A percentile compares a stretch with the other conserved stretches of the same genome.
Evolutionary conservation across 306 rosid genomes (phyloP).

Genomic region (Citrullus colocynthis): DNA sequence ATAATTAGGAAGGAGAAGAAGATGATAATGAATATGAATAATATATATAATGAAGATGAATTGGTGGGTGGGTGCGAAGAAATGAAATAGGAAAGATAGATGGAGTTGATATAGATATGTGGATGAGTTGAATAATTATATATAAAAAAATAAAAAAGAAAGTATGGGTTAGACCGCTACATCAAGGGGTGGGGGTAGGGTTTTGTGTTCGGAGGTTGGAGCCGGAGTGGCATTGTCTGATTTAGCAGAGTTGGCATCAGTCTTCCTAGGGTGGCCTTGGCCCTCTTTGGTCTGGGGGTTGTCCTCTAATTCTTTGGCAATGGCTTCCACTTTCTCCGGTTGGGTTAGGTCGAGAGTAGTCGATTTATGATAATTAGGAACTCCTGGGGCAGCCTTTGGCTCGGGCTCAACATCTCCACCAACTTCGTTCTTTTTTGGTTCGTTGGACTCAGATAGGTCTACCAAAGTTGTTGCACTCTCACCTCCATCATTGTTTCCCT

Average conservation of each 20-base stretch:
- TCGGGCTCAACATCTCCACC: neutral
- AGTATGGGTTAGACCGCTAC: constrained; percentile 5
- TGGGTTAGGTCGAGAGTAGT: neutral
- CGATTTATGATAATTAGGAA: neutral
- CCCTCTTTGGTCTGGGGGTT: neutral
- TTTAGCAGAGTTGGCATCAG: neutral
- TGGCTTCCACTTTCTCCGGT: constrained; percentile 7
- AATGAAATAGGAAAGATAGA: too few species aligned
- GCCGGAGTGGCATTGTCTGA: constrained; percentile 1
- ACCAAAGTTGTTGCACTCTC: constrained; percentile 17
- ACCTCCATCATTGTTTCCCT: constrained; percentile 19
- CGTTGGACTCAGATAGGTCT: constrained; percentile 14
- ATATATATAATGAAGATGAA: too few species aligned
- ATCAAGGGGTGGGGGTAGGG: constrained; percentile 1
- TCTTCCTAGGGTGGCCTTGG: constrained; percentile 8
- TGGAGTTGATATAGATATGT: neutral
- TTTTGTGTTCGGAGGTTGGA: constrained; percentile 10
- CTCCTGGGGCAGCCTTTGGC: too few species aligned
- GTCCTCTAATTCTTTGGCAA: constrained; percentile 12
- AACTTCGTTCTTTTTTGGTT: constrained; percentile 15
- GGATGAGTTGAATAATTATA: neutral
- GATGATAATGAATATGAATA: too few species aligned
- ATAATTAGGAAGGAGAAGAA: too few species aligned
- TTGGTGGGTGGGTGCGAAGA: too few species aligned
- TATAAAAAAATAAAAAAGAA: neutral